Base-by-base conservation (phyloP, 2,329 filamentous ascomycete genomes). In the Delphinella strobiligena region DNA sequence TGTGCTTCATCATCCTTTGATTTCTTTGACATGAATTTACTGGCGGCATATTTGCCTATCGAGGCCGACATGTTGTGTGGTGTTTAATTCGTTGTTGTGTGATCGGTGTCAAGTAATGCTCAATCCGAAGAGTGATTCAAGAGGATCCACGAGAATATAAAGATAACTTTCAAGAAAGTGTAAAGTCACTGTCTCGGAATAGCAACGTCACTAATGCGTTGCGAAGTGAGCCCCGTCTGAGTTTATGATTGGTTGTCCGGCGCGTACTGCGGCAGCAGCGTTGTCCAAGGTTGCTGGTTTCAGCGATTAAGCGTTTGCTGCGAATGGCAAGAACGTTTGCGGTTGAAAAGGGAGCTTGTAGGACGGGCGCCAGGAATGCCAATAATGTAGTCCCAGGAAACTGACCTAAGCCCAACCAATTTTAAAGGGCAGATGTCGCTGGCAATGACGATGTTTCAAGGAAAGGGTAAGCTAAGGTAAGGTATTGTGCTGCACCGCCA, bases 31-130 rank as follows among this genome's bases (percentile, higher is more conserved):
- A 27, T 27, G 47, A 69, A 54, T 58, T 69, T 68, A 54, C 66
- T 66, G 31, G 66, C 66, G 7, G 66, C 67, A 51, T 63, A 67
- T 47, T 69, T 69, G 42, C 60, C 65, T 24, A 69, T 55, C 36
- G 55, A 50, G 39, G 54, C 53, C 34, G 67, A 61, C 67, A 70
- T 70, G 51, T 41, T 58, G 46, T 41, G 27, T 17, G 22, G 15
- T 36, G 27, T 24, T 40, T 34, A 27, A 34, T 30, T 5, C 10
- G 33, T 35, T 32, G 34, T 24, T 5, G 5, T 10, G 19, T 11
- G n/a, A 16, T 7, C 12, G 22, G 22, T 27, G 7, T 27, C 22
- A 7, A 7, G 22, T 27, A 27, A 9, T 15, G 9, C 9, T 9
- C 16, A 19, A 4, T n/a, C 2, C 19, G 33, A 18, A 16, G 33